phyloP scores from a whole-genome alignment of 495 filamentous ascomycete genomes.

The Penicillium dipodomyicola region DNA sequence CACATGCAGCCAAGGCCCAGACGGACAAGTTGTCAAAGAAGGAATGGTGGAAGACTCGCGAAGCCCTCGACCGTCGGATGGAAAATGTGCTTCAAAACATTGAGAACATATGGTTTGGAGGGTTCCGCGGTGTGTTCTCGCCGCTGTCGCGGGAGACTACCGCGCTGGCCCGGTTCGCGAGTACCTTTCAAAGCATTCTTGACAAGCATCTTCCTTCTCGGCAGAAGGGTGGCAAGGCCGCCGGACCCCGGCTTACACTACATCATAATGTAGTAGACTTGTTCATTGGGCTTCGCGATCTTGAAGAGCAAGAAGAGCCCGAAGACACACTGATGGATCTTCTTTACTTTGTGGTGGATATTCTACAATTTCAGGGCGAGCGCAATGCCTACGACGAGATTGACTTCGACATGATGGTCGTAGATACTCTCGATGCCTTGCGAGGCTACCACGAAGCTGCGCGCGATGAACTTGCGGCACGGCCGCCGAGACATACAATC shows the following conservation, averaged over 20 bases:
- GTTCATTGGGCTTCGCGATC: slow-evolving; percentile 80
- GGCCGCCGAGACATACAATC: slow-evolving; percentile 79
- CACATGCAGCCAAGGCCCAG: slow-evolving; percentile 67
- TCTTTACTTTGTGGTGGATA: slow-evolving; percentile 93
- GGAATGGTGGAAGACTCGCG: slow-evolving; percentile 85
- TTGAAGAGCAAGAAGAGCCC: slow-evolving; percentile 65
- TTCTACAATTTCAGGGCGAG: slow-evolving; percentile 94
- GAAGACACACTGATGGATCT: slow-evolving; percentile 86
- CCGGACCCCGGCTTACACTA: slow-evolving; percentile 54
- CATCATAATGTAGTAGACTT: slow-evolving; percentile 79
- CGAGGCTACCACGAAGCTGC: slow-evolving; percentile 68
- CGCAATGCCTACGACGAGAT: slow-evolving; percentile 97
- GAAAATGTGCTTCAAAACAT: slow-evolving; percentile 78
- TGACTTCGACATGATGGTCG: slow-evolving; percentile 86
- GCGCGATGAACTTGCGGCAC: slow-evolving; percentile 45
- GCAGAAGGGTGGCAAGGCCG: slow-evolving; percentile 55
- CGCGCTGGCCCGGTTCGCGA: slow-evolving; percentile 69
- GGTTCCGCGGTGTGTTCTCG: slow-evolving; percentile 88
- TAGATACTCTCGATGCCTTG: slow-evolving; percentile 80
- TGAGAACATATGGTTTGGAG: slow-evolving; percentile 90
- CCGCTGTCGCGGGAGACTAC: slow-evolving; percentile 58
- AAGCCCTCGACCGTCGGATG: slow-evolving; percentile 72
- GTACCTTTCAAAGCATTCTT: slow-evolving; percentile 75
- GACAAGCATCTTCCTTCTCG: slow-evolving; percentile 88
- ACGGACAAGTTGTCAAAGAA: slow-evolving; percentile 61